Conservation (phyloP, 495 filamentous ascomycete species). For the Staphylotrichum tortipilum region DNA sequence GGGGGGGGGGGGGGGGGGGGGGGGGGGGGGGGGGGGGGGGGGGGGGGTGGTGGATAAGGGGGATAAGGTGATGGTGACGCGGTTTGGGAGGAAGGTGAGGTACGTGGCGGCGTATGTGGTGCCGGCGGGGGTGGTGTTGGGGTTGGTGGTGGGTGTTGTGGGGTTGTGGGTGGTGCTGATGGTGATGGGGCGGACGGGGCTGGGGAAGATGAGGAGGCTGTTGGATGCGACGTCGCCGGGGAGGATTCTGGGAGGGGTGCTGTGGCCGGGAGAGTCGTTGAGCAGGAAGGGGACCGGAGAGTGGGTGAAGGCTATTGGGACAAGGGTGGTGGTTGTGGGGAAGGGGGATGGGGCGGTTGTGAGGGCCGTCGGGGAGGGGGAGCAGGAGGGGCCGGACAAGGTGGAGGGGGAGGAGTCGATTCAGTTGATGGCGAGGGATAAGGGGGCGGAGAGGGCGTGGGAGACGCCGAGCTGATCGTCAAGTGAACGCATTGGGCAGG, state of each 20-base stretch:
- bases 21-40: too few species aligned
- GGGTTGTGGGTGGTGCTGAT: neutral
- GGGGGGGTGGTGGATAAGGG: neutral
- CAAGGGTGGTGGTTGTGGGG: neutral
- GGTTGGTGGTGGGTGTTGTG: neutral
- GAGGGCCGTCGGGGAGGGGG: neutral
- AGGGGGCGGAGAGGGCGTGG: too few species aligned
- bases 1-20: too few species aligned
- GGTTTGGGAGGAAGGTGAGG: neutral
- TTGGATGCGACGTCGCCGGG: neutral
- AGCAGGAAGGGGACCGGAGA: neutral
- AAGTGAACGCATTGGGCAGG: too few species aligned
- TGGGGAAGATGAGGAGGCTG: neutral
- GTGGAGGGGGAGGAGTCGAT: neutral
- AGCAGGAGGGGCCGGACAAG: neutral
- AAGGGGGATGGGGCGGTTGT: neutral
- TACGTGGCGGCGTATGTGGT: neutral
- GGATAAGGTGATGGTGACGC: neutral
- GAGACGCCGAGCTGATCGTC: too few species aligned
- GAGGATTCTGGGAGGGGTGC: neutral
- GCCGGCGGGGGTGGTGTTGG: neutral
- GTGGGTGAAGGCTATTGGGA: slow-evolving; percentile 1
- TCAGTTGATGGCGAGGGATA: neutral
- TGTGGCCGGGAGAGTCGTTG: neutral
- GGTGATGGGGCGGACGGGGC: neutral